Evolutionary conservation across 192 early-diverging fungal genomes (phyloP), one percentile per base, ranked within the genome.

Genomic region (Coemansia sp.): DNA sequence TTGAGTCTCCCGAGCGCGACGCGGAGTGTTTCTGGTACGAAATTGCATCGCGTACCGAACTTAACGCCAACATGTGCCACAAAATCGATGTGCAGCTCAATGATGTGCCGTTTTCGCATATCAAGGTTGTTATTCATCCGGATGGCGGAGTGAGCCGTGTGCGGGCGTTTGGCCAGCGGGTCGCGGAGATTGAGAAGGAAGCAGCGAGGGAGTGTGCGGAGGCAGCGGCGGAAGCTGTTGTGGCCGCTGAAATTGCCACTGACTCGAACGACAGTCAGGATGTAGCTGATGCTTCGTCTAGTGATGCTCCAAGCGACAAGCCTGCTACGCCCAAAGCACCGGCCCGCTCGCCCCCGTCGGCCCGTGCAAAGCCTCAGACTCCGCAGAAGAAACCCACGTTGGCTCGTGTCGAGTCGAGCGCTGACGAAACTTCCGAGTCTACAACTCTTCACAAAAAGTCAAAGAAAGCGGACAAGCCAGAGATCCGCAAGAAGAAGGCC

Each of bases 111-210:
- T 87, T 86, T 53, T 86, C 80, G 22, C 83, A 86, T 66, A 84
- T 86, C 68, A 85, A 83, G 51, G 71, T 96, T n/a, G 86, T 84
- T 51, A 85, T 90, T 66, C 86, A 83, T 62, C 86, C 89, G 37
- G 94, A 97, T 71, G 94, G 95, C 26, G 94, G 92, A 27, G 71
- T 97, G 29, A 87, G 89, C 68, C 80, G 95, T 39, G 74, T 97
- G 35, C 85, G 94, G 39, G 84, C 92, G 52, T 90, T 77, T 72
- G 94, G 94, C 51, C 83, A 80, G 62, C 86, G 84, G 55, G 73
- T 76, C 56, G 60, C 65, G 52, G 73, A 82, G 58, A 68, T 75
- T 26, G 79, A 82, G 67, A 54, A 69, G 47, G 79, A 82, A 64
- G 79, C 73, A 6, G 72, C 79, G 19, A 50, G 77, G 12, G 77